These are phyloP conservation scores for Paramecium sonneborni DNA, from an alignment of 73 alveolate species.

Conservation along the genomic window DNA sequence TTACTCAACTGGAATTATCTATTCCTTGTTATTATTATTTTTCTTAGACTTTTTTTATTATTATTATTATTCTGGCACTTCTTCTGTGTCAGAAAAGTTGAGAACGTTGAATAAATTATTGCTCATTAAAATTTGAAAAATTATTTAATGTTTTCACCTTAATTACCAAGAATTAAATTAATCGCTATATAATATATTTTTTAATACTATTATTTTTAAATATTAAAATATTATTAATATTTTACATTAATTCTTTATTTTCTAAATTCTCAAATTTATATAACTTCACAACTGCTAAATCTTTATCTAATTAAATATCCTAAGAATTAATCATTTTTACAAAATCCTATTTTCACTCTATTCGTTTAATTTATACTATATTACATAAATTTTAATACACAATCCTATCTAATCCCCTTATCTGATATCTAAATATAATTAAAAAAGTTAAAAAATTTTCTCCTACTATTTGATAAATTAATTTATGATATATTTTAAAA, in stretches of 20 bases:
- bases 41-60: neutral
- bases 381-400: too few relatives aligned
- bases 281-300: too few relatives aligned
- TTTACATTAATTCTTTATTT: neutral
- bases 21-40: neutral
- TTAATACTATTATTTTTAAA: neutral
- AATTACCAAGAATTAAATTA: neutral
- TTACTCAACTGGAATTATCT: conserved; percentile 23
- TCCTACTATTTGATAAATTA: too few relatives aligned
- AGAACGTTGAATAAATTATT: conserved; percentile 10
- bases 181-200: neutral
- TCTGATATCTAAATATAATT: too few relatives aligned
- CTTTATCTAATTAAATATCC: too few relatives aligned
- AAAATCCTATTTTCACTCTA: too few relatives aligned
- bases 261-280: too few relatives aligned
- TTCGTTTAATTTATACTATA: too few relatives aligned
- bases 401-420: too few relatives aligned
- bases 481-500: too few relatives aligned
- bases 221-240: neutral
- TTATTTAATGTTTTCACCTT: conserved; percentile 34
- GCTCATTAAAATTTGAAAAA: conserved; percentile 18
- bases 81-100: conserved; percentile 23
- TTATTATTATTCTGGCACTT: conserved; percentile 8
- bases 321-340: too few relatives aligned
- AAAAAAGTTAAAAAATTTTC: too few relatives aligned